Percentiles rank a stretch among this genome's conserved stretches.
Conservation (phyloP, 169 alveolate genomes). For the Plasmodium gaboni region DNA sequence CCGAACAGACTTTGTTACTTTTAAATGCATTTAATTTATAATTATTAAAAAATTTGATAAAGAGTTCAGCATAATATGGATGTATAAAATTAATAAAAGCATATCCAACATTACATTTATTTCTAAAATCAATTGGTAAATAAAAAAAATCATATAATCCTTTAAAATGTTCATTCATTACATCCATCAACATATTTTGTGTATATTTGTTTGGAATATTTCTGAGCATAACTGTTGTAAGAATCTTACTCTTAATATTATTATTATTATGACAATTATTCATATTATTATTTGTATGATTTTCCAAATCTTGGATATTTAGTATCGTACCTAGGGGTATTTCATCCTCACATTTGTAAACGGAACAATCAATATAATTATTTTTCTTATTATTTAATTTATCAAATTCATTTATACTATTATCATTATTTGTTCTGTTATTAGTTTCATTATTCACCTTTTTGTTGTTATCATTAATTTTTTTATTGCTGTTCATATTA, state of each 20-base stretch:
- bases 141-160: conserved; percentile 88
- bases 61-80: conserved; percentile 77
- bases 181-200: conserved; percentile 82
- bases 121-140: conserved; percentile 90
- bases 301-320: conserved; percentile 53
- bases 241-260: conserved; percentile 8
- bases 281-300: not conserved
- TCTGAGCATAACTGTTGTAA: conserved; percentile 88
- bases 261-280: no score
- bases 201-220: conserved; percentile 91
- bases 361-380: not conserved
- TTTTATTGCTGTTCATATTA: not conserved
- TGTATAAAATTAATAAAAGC: conserved; percentile 88
- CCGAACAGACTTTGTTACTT: conserved; percentile 76
- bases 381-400: not conserved
- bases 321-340: conserved; percentile 69
- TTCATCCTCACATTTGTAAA: conserved; percentile 69
- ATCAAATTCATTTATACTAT: not conserved
- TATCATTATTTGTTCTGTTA: not conserved
- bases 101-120: conserved; percentile 90
- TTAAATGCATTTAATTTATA: conserved; percentile 76
- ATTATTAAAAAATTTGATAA: conserved; percentile 73
- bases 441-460: not conserved
- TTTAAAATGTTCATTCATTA: conserved; percentile 79
- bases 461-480: not conserved